Conservation (phyloP, 2,329 filamentous ascomycete species). For the Talaromyces funiculosus region DNA sequence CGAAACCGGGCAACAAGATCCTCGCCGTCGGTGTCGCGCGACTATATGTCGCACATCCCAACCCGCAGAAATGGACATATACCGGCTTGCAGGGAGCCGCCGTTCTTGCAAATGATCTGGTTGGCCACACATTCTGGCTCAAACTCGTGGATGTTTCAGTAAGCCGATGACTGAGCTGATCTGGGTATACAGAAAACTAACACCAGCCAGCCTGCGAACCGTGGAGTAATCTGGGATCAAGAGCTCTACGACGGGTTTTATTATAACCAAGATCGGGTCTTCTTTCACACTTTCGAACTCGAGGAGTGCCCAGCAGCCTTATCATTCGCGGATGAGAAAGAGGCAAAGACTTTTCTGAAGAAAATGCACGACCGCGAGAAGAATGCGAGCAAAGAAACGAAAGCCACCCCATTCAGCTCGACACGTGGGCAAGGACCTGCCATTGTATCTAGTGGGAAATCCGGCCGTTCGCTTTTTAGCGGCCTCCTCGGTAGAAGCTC, state of each 20-base stretch:
- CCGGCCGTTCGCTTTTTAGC: constrained; percentile 50
- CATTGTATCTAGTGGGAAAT: constrained; percentile 39
- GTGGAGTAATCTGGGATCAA: constrained; percentile 93
- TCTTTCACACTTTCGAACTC: constrained; percentile 96
- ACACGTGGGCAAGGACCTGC: constrained; percentile 45
- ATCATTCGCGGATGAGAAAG: constrained; percentile 94
- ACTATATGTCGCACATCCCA: constrained; percentile 87
- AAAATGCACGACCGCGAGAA: constrained; percentile 96
- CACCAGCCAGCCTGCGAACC: constrained; percentile 57
- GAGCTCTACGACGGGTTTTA: constrained; percentile 93
- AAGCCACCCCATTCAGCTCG: constrained; percentile 64
- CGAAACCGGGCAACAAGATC: constrained; percentile 95
- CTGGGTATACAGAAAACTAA: constrained; percentile 11
- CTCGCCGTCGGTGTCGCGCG: constrained; percentile 88
- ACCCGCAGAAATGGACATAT: constrained; percentile 82
- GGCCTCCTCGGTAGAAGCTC: constrained; percentile 35
- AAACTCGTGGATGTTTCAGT: constrained; percentile 97
- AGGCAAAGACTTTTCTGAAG: constrained; percentile 93
- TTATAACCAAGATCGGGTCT: constrained; percentile 95
- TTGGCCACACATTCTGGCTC: constrained; percentile 94
- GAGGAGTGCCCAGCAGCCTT: constrained; percentile 86
- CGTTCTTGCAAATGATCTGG: constrained; percentile 86
- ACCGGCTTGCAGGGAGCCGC: constrained; percentile 88
- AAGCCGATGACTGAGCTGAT: constrained; percentile 33
- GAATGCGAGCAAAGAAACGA: constrained; percentile 85